A percentile compares a stretch with the other conserved stretches of the same genome.
These are phyloP conservation scores for Mycena kentingensis DNA, from an alignment of 768 basidiomycete species.

Conservation along the genomic window DNA sequence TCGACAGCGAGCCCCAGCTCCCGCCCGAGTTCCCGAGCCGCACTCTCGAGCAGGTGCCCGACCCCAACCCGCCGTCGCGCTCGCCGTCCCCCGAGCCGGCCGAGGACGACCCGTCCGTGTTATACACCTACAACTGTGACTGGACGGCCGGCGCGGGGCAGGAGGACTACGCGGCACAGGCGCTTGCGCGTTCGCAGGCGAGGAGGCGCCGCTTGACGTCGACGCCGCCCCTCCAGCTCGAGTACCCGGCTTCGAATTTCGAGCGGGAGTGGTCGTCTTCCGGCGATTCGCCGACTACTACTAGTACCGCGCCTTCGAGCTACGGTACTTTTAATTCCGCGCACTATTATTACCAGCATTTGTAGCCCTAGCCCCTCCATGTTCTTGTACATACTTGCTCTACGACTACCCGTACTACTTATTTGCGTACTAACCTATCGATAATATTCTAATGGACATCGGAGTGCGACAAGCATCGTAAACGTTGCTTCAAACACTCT, in stretches of 20 bases:
- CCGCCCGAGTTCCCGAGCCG: background rate
- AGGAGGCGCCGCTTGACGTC: too few relatives aligned
- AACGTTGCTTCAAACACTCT: too few relatives aligned
- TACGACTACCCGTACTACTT: background rate
- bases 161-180: too few relatives aligned
- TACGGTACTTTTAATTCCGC: background rate
- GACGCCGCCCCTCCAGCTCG: too few relatives aligned
- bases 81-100: background rate
- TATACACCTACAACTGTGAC: background rate
- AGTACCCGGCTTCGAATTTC: too few relatives aligned
- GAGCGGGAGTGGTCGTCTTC: too few relatives aligned
- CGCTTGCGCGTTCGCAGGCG: too few relatives aligned
- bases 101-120: background rate
- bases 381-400: slow-evolving; percentile 1
- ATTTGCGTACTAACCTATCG: too few relatives aligned
- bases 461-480: too few relatives aligned
- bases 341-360: background rate
- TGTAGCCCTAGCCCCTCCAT: background rate
- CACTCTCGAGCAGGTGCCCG: background rate
- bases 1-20: background rate
- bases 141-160: background rate
- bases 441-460: too few relatives aligned
- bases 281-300: too few relatives aligned
- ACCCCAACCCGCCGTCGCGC: background rate
- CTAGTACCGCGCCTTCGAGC: background rate